Conservation (phyloP, 78 protist genomes). For the Corallochytrium limacisporum region DNA sequence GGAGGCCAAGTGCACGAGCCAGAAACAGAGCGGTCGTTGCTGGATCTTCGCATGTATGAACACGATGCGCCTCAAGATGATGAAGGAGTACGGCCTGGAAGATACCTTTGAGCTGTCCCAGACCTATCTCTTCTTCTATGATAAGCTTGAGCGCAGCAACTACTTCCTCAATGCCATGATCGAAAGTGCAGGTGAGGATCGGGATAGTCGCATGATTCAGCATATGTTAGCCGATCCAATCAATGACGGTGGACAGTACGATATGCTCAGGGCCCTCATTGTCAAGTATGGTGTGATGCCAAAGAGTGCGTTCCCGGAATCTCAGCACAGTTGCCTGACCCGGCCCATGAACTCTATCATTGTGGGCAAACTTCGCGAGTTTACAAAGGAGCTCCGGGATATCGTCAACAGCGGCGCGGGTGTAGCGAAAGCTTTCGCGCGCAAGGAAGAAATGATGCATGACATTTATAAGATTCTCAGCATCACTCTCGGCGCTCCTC, state of each 20-base stretch:
- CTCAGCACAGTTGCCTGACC: not conserved
- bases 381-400: not conserved
- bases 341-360: slow-evolving; percentile 7
- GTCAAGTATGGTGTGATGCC: slow-evolving; percentile 35
- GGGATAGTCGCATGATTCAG: not conserved
- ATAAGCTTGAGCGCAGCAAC: slow-evolving; percentile 20
- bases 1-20: not conserved
- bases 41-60: slow-evolving; percentile 19
- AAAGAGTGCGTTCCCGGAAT: not conserved
- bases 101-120: slow-evolving; percentile 23
- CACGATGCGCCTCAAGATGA: not conserved
- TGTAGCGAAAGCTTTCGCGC: not conserved
- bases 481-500: slow-evolving; percentile 17
- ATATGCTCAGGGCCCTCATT: slow-evolving; percentile 15
- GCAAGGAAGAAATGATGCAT: not conserved
- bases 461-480: not conserved
- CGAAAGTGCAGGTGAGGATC: not conserved
- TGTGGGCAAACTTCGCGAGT: slow-evolving; percentile 15
- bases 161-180: not conserved
- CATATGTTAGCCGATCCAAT: not conserved
- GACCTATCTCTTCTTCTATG: slow-evolving; percentile 15
- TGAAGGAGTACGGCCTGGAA: not conserved
- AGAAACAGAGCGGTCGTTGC: slow-evolving; percentile 7
- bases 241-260: slow-evolving; percentile 29
- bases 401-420: not conserved